phyloP scores from a whole-genome alignment of 768 basidiomycete species.

The Russula sp. region DNA sequence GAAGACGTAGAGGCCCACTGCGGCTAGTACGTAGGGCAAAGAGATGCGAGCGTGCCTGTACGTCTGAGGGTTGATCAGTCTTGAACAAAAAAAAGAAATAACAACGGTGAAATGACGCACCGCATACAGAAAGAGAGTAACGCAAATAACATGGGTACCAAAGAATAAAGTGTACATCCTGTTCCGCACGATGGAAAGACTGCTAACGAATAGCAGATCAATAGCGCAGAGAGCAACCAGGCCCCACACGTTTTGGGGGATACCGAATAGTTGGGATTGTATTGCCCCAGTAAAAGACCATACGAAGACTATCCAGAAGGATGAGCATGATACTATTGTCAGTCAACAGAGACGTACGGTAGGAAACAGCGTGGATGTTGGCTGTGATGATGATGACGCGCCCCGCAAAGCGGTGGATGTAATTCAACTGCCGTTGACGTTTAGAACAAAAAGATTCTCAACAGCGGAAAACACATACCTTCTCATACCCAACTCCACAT shows the following conservation, averaged over 20 bases:
- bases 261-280: neutral
- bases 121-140: conserved; percentile 41
- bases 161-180: conserved; percentile 47
- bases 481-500: conserved; percentile 48
- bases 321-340: neutral
- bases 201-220: conserved; percentile 41
- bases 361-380: conserved; percentile 45
- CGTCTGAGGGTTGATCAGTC: conserved; percentile 24
- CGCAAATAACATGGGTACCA: conserved; percentile 43
- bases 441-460: neutral
- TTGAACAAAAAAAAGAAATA: neutral
- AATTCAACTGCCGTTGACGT: conserved; percentile 44
- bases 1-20: conserved; percentile 42
- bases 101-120: conserved; percentile 16
- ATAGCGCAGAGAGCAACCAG: conserved; percentile 40
- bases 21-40: conserved; percentile 44
- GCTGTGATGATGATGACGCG: conserved; percentile 41
- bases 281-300: conserved; percentile 19
- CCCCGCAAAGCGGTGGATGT: conserved; percentile 55
- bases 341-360: conserved; percentile 35
- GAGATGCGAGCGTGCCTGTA: conserved; percentile 31
- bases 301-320: conserved; percentile 4
- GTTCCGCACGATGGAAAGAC: conserved; percentile 43
- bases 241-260: conserved; percentile 31
- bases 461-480: conserved; percentile 35